Evolutionary conservation across 345 rosid genomes (phyloP), one percentile per base, ranked within the genome.

Genomic region (Eucalyptus rudis): DNA sequence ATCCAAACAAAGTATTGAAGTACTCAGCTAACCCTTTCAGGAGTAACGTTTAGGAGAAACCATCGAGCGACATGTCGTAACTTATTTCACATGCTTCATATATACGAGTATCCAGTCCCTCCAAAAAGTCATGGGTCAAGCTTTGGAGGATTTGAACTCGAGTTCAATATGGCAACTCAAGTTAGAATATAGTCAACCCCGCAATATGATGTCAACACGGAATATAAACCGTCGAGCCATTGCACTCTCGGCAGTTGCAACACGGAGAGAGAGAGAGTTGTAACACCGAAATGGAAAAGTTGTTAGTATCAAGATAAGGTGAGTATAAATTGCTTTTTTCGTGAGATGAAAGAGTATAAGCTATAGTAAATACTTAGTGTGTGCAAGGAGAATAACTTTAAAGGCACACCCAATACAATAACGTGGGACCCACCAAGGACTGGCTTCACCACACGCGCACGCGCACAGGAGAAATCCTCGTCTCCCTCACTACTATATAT

Each of bases 341-440:
- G 3, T 76, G 83, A 36, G 83, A 76, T 76, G 43, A 8, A 76
- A 62, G 47, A 76, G 83, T 76, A 76, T 40, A 76, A 40, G 47
- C 47, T 76, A 76, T 40, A 76, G 83, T 76, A 76, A 76, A 40
- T 76, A 40, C 36, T 87, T 89, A 89, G 89, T 93, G 91, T 86
- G 56, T 52, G 94, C 91, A 93, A 91, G 92, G 86, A 89, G 83
- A 76, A 76, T 76, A 76, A 76, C 47, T 76, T 88, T 79, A n/a
- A 56, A 54, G 89, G 88, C 89, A 88, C 88, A 68, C 87, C 86
- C 83, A 40, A 5, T 76, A 76, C 83, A 76, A 54, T 58, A 66
- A 86, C 62, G 92, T 93, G 94, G 95, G 94, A 10, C 91, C 94
- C 95, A 93, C 94, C 92, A 86, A 51, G 36, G 88, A 88, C 43